Evolutionary conservation across 345 rosid species (phyloP).

Genomic region (Nephelium lappaceum): DNA sequence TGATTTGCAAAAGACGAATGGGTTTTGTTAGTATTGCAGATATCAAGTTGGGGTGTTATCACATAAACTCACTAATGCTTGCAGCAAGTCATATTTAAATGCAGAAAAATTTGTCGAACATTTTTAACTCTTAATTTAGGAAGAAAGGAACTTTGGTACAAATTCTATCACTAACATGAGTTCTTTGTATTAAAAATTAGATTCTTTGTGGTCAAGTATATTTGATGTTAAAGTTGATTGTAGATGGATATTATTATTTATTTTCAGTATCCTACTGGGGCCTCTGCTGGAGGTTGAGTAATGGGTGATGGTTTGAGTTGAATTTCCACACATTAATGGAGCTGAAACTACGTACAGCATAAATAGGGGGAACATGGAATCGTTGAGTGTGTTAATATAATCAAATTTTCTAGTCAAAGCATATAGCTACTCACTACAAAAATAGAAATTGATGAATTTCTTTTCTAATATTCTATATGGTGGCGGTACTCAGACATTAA

Average conservation of each 20-base stretch:
- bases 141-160: too few species aligned
- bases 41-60: neutral
- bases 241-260: neutral
- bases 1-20: neutral
- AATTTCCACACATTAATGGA: neutral
- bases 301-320: neutral
- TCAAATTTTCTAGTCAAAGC: neutral
- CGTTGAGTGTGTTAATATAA: neutral
- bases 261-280: neutral
- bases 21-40: neutral
- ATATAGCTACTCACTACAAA: neutral
- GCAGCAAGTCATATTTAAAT: too few species aligned
- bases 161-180: neutral
- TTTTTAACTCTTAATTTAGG: too few species aligned
- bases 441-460: neutral
- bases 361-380: neutral
- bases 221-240: neutral
- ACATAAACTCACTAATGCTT: neutral
- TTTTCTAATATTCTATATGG: neutral
- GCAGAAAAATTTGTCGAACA: too few species aligned
- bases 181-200: neutral
- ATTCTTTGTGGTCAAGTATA: neutral
- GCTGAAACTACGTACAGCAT: neutral
- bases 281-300: neutral
- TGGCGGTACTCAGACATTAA: neutral